Evolutionary conservation across 371 early-diverging fungal genomes (phyloP).

Genomic region (Quaeritorhiza haematococci): DNA sequence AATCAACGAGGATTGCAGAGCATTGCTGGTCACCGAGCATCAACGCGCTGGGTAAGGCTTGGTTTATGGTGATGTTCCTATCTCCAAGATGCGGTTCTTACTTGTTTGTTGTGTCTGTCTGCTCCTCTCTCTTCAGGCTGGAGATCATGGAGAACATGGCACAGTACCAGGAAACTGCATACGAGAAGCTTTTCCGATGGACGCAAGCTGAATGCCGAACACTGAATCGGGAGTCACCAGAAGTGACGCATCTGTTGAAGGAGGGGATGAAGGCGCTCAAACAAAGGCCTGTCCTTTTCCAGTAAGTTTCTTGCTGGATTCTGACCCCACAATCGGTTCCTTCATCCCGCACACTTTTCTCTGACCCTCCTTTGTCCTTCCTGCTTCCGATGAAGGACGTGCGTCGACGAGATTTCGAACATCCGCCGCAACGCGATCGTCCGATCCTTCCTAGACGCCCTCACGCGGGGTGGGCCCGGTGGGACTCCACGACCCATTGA

Average conservation of each 20-base stretch:
- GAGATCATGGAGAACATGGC: constrained; percentile 78
- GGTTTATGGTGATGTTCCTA: no score
- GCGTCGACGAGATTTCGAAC: constrained; percentile 66
- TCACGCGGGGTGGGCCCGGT: constrained; percentile 80
- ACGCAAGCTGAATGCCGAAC: constrained; percentile 66
- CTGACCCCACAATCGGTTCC: neutral
- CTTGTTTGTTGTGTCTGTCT: no score
- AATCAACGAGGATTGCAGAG: constrained; percentile 71
- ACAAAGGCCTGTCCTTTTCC: constrained; percentile 69
- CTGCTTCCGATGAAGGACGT: constrained; percentile 39
- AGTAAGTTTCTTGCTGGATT: constrained; percentile 42
- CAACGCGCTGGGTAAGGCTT: constrained; percentile 67
- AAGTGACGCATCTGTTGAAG: constrained; percentile 60
- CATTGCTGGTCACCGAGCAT: constrained; percentile 65
- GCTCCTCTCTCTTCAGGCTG: no score
- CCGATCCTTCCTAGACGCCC: constrained; percentile 69
- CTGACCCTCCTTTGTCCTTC: neutral
- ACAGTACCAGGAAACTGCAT: constrained; percentile 66
- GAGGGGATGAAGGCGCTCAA: constrained; percentile 67
- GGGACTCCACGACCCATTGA: constrained; percentile 88
- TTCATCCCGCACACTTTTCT: neutral
- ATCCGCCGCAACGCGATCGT: constrained; percentile 68
- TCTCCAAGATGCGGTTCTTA: no score
- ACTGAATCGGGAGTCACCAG: constrained; percentile 68
- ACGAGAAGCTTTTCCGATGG: constrained; percentile 75